A percentile compares a stretch with the other conserved stretches of the same genome.
phyloP scores from a whole-genome alignment of 1,284 basidiomycete genomes.

The Apiotrichum gracile region DNA sequence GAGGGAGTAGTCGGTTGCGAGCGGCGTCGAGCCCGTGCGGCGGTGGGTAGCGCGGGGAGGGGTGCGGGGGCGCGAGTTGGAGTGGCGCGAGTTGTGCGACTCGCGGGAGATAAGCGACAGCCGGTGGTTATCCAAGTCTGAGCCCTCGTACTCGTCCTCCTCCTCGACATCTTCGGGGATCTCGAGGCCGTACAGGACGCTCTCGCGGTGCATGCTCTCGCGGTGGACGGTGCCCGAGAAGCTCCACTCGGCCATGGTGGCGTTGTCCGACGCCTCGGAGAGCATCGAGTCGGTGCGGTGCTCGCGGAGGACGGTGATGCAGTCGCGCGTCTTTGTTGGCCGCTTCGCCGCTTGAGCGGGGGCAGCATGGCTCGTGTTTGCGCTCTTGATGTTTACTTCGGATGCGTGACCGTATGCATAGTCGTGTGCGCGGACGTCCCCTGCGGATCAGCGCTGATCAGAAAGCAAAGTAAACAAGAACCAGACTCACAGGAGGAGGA shows the following conservation, averaged over 20 bases:
- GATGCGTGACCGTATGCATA: too few species aligned
- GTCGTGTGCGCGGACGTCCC: too few species aligned
- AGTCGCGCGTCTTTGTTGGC: too few species aligned
- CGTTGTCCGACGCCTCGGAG: background rate
- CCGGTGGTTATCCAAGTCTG: background rate
- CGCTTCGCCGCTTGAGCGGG: too few species aligned
- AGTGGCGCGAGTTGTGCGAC: background rate
- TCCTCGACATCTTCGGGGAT: background rate
- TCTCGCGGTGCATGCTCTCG: background rate
- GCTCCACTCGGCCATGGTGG: constrained; percentile 1
- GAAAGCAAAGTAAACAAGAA: too few species aligned
- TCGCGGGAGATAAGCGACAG: background rate
- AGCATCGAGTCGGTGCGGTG: background rate
- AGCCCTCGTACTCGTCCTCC: background rate
- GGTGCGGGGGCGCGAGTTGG: background rate
- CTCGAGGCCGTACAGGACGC: background rate
- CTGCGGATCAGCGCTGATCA: too few species aligned
- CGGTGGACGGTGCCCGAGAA: background rate
- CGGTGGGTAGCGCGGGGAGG: background rate
- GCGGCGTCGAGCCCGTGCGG: background rate
- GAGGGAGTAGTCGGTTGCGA: constrained; percentile 8
- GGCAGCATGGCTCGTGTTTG: too few species aligned
- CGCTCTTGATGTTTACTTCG: too few species aligned
- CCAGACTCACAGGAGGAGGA: too few species aligned
- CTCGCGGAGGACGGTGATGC: too few species aligned